These are phyloP conservation scores for Curvularia eragrostidis DNA, from an alignment of 2,329 filamentous ascomycete genomes.

Conservation along the genomic window DNA sequence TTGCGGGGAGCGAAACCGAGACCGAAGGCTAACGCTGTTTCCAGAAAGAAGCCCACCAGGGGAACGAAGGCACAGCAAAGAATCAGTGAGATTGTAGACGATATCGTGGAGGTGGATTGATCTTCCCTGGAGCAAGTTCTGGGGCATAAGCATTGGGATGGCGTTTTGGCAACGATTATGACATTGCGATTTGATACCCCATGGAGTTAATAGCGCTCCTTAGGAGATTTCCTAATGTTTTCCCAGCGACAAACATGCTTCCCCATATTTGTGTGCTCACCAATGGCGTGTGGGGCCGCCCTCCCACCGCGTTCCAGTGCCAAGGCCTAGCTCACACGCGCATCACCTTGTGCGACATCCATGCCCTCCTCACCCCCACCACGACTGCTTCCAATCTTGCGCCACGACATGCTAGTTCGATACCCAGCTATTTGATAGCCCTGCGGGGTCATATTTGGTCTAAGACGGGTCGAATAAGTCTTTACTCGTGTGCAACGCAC, in stretches of 20 bases:
- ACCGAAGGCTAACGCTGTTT: not conserved
- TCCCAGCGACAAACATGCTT: not conserved
- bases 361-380: not conserved
- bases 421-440: not conserved
- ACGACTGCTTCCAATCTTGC: not conserved
- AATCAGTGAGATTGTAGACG: slow-evolving; percentile 29
- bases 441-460: not conserved
- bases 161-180: slow-evolving; percentile 2
- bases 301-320: slow-evolving; percentile 2
- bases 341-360: slow-evolving; percentile 1
- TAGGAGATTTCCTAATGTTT: not conserved
- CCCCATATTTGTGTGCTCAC: not conserved
- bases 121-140: not conserved
- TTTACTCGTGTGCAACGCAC: not conserved
- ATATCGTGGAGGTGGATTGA: slow-evolving; percentile 39
- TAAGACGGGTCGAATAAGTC: not conserved
- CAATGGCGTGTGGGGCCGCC: not conserved
- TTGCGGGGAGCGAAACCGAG: slow-evolving; percentile 12
- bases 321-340: slow-evolving; percentile 8
- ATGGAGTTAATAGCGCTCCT: not conserved
- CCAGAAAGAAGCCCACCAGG: slow-evolving; percentile 15
- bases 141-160: not conserved
- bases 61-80: slow-evolving; percentile 24
- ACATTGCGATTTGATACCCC: slow-evolving; percentile 17
- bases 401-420: slow-evolving; percentile 3